Base-by-base conservation (phyloP, 108 stramenopile species). In the Conticribra guillardii region DNA sequence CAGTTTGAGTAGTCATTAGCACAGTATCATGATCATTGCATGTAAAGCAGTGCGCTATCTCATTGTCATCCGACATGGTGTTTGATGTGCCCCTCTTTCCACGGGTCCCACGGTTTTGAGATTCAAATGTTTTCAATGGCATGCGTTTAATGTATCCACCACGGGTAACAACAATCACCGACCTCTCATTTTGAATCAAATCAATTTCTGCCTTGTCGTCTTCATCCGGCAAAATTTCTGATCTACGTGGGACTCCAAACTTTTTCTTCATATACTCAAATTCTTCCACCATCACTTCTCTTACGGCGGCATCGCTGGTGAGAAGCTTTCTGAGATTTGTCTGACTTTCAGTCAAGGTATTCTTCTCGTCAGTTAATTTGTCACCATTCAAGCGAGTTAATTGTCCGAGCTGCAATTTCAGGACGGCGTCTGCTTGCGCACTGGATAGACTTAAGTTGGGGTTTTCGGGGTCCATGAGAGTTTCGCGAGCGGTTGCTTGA, bases 141-240 rank as follows among this genome's bases (percentile, higher is more conserved):
- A 98, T 96, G 28, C 98, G 86, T 65, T 98, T 98, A 65, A 98
- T 94, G 79, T 98, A 97, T 19, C 98, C 96, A 50, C 89, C 88
- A 21, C 89, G 69, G 5, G 96, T 97, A 4, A 98, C 89, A 30
- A 98, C 91, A 56, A 98, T 93, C 24, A 98, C 96, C 11, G 90
- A 91, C 46, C 92, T 67, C 18, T 86, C 83, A 71, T 98, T 98
- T 33, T 84, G 82, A 52, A 97, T 71, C 54, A 97, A 69, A 70
- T 97, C 96, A 28, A 96, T 83, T 44, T 95, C 96, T n/a, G 67
- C 61, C 1, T 96, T 76, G 56, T 95, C 95, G 29, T 84, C 91
- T 29, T 94, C 95, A 4, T 94, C 88, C 0, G 69, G 56, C 49
- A 86, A 55, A 55, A 98, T 96, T 54, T 80, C 65, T 0, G 95